These are phyloP conservation scores for Talaromyces sp. DNA, from an alignment of 2,329 filamentous ascomycete species.

Conservation along the genomic window DNA sequence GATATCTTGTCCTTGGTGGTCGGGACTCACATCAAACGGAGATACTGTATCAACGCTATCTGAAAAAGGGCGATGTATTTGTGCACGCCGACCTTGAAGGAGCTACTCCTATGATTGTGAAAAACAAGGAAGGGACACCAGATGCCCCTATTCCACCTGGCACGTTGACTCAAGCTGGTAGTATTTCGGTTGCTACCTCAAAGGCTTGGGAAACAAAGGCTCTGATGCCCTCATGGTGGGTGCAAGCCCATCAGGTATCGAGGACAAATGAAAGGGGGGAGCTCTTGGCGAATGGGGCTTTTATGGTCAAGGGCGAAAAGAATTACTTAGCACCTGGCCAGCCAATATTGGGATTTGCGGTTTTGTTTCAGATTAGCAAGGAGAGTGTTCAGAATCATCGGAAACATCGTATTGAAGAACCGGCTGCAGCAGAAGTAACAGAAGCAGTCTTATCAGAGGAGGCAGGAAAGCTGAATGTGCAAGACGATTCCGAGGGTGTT, in stretches of 20 bases:
- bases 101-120: slow-evolving; percentile 81
- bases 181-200: slow-evolving; percentile 78
- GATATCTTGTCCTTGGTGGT: slow-evolving; percentile 80
- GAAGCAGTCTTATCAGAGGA: not conserved
- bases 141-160: slow-evolving; percentile 88
- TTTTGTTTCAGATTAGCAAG: slow-evolving; percentile 85
- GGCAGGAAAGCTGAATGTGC: not conserved
- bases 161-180: slow-evolving; percentile 86
- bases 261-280: slow-evolving; percentile 80
- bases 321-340: slow-evolving; percentile 87
- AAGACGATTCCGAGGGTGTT: slow-evolving; percentile 24
- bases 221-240: slow-evolving; percentile 95
- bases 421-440: slow-evolving; percentile 22
- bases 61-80: slow-evolving; percentile 87
- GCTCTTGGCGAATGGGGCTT: slow-evolving; percentile 73
- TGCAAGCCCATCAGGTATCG: slow-evolving; percentile 81
- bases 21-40: slow-evolving; percentile 89
- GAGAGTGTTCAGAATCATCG: slow-evolving; percentile 79
- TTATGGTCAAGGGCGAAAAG: slow-evolving; percentile 81
- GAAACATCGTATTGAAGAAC: slow-evolving; percentile 61
- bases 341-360: slow-evolving; percentile 79
- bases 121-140: slow-evolving; percentile 74
- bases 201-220: slow-evolving; percentile 96
- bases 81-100: slow-evolving; percentile 87
- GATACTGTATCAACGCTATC: slow-evolving; percentile 79